A percentile compares a stretch with the other conserved stretches of the same genome.
Conservation (phyloP, 1,284 basidiomycete species). For the Ceratobasidium sp. region DNA sequence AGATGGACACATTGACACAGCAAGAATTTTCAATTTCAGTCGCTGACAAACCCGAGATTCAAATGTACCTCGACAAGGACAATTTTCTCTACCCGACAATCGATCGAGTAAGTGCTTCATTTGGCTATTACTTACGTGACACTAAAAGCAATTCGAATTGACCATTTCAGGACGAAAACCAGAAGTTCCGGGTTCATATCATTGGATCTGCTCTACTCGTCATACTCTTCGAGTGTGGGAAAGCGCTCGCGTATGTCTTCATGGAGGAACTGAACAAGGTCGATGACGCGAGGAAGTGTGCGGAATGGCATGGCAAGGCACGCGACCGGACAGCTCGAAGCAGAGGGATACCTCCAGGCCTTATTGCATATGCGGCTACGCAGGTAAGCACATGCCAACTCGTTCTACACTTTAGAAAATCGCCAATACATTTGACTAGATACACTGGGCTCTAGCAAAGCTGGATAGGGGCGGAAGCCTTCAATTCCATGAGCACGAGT, state of each 20-base stretch:
- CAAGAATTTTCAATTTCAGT: conserved; percentile 2
- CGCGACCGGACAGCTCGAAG: conserved; percentile 14
- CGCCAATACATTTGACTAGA: background rate
- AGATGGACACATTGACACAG: background rate
- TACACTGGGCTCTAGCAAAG: conserved; percentile 11
- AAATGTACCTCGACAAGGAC: background rate
- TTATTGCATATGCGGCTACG: background rate
- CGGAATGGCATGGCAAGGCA: background rate
- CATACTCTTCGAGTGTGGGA: conserved; percentile 5
- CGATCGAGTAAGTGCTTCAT: conserved; percentile 10
- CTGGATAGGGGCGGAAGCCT: background rate
- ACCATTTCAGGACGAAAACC: conserved; percentile 1
- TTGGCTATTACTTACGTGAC: background rate
- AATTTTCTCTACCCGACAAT: conserved; percentile 15
- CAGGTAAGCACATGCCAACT: background rate
- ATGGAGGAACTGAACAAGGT: background rate
- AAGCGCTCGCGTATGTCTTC: background rate
- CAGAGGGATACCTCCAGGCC: conserved; percentile 5
- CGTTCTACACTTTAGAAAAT: background rate
- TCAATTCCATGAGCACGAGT: conserved; percentile 4
- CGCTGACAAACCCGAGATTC: conserved; percentile 2
- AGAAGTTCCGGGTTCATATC: background rate
- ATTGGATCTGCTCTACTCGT: background rate
- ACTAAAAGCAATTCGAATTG: background rate
- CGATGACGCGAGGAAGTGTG: conserved; percentile 17